These are phyloP conservation scores for Debaryomyces robertsiae DNA, from an alignment of 1,139 yeast species.

Conservation along the genomic window DNA sequence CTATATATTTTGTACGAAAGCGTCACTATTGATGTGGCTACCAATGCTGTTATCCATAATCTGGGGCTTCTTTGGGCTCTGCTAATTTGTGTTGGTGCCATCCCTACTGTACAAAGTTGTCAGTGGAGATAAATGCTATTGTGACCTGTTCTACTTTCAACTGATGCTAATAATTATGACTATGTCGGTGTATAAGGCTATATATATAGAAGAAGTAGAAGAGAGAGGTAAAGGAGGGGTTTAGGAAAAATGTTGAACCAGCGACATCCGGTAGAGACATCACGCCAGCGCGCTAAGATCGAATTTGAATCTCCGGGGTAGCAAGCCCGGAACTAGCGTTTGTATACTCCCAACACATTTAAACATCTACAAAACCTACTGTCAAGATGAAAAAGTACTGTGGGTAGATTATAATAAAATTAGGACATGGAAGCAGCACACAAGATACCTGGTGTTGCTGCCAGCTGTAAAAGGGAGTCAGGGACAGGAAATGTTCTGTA, in stretches of 20 bases:
- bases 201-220: not conserved
- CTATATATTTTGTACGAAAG: slow-evolving; percentile 38
- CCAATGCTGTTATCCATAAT: slow-evolving; percentile 38
- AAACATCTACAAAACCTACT: too few relatives aligned
- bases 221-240: slow-evolving; percentile 4
- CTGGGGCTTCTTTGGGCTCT: slow-evolving; percentile 30
- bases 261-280: not conserved
- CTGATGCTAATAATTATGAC: not conserved
- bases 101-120: not conserved
- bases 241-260: slow-evolving; percentile 5
- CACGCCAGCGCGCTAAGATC: slow-evolving; percentile 2
- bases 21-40: slow-evolving; percentile 42
- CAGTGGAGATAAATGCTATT: not conserved
- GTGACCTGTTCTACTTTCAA: not conserved
- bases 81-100: slow-evolving; percentile 10
- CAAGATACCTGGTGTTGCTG: too few relatives aligned
- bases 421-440: too few relatives aligned
- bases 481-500: slow-evolving; percentile 12
- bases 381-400: too few relatives aligned
- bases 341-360: slow-evolving; percentile 3
- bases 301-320: not conserved
- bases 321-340: not conserved
- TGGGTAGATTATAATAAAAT: too few relatives aligned
- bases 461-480: too few relatives aligned
- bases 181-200: not conserved